Percentiles rank a stretch among this genome's conserved stretches.
phyloP scores from a whole-genome alignment of 176 grass and related monocot species.

The Oryza australiensis region DNA sequence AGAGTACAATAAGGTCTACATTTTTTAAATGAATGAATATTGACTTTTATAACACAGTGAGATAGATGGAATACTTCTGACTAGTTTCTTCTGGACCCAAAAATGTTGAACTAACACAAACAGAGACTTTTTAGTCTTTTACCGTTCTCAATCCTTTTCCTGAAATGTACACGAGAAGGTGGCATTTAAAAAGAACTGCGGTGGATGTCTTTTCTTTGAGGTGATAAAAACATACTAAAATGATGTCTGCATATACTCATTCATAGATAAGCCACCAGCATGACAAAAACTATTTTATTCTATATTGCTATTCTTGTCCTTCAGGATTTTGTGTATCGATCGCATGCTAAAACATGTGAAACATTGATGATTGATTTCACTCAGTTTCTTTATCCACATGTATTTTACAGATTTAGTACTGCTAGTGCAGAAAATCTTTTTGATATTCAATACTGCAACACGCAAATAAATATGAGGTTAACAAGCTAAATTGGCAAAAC shows the following conservation, averaged over 20 bases:
- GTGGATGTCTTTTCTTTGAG: too few relatives aligned
- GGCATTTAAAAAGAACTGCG: neutral
- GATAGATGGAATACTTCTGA: constrained; percentile 3
- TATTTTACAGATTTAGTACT: neutral
- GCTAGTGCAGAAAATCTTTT: neutral
- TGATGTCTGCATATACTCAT: neutral
- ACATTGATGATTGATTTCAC: neutral
- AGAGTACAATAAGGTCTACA: neutral
- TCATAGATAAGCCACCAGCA: neutral
- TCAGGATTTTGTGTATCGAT: neutral
- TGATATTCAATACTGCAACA: neutral
- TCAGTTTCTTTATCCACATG: neutral
- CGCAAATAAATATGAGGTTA: neutral
- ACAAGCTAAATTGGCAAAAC: neutral
- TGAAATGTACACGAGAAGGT: neutral
- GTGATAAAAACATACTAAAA: neutral
- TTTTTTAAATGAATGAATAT: neutral
- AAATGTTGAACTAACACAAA: neutral
- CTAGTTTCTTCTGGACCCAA: neutral
- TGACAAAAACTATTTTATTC: neutral
- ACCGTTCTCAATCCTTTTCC: neutral
- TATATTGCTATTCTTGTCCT: neutral
- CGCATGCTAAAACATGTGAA: neutral
- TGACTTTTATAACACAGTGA: neutral
- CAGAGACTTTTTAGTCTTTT: neutral